Evolutionary conservation across 2,329 filamentous ascomycete genomes (phyloP).

Genomic region (Waltergamsia citrina): DNA sequence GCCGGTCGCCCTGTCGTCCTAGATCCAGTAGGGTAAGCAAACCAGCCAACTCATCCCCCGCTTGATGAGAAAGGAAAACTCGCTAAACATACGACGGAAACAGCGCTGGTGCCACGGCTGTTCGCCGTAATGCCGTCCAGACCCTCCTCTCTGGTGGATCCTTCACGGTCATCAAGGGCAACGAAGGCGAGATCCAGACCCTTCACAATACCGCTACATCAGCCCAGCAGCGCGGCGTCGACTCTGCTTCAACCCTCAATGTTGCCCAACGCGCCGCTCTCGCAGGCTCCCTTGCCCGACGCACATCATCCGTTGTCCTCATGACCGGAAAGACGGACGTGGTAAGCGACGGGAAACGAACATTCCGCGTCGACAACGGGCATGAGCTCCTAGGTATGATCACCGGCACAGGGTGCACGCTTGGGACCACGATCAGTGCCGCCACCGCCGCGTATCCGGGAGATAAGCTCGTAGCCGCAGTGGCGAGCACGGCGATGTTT

Average conservation of each 20-base stretch:
- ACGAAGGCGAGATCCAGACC: constrained; percentile 77
- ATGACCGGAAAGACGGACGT: constrained; percentile 76
- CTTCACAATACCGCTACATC: constrained; percentile 54
- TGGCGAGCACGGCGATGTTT: constrained; percentile 68
- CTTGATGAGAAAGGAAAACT: no score
- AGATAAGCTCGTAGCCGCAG: constrained; percentile 61
- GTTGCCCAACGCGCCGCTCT: constrained; percentile 45
- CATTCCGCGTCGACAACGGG: constrained; percentile 65
- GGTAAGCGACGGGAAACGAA: constrained; percentile 62
- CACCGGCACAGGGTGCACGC: constrained; percentile 75
- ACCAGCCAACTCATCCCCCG: no score
- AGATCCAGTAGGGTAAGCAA: constrained; percentile 71
- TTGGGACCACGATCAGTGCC: constrained; percentile 74
- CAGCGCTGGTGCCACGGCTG: constrained; percentile 66
- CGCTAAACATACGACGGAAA: no score
- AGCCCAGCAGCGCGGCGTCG: constrained; percentile 66
- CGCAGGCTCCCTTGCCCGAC: constrained; percentile 55
- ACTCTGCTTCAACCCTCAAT: constrained; percentile 56
- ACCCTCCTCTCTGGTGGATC: constrained; percentile 64
- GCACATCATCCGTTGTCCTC: constrained; percentile 62
- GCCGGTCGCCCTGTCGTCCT: constrained; percentile 68
- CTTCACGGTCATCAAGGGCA: constrained; percentile 87
- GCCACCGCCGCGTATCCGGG: constrained; percentile 54
- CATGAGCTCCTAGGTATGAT: constrained; percentile 60
- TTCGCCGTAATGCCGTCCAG: constrained; percentile 63